A percentile compares a stretch with the other conserved stretches of the same genome.
phyloP scores from a whole-genome alignment of 176 grass and related monocot genomes.

The Zizania latifolia region DNA sequence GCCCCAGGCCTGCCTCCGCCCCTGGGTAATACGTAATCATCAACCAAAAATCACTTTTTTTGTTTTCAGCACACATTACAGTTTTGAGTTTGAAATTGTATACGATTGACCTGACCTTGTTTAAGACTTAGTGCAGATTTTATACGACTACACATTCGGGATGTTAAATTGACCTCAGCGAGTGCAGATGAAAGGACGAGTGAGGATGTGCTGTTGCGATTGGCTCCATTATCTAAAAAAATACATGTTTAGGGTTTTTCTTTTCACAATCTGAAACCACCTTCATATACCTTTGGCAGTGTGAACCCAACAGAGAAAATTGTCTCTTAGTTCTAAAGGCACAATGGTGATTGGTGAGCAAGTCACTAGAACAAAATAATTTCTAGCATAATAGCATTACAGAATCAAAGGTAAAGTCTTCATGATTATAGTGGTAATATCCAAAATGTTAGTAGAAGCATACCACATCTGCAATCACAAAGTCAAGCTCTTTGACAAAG shows the following conservation, averaged over 20 bases:
- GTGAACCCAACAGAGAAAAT: background rate
- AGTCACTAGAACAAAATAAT: background rate
- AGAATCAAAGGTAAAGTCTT: background rate
- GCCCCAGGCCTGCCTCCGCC: too few species aligned
- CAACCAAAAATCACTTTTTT: background rate
- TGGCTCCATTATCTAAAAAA: constrained; percentile 5
- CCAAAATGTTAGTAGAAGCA: constrained; percentile 21
- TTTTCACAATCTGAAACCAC: background rate
- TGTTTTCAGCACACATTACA: background rate
- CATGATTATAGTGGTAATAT: background rate
- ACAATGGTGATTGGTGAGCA: background rate
- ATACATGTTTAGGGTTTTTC: background rate
- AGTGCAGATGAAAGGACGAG: background rate
- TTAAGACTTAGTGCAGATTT: background rate
- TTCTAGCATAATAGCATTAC: background rate
- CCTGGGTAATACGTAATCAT: too few species aligned
- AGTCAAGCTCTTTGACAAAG: constrained; percentile 93
- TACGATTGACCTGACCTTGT: background rate
- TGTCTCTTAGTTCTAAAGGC: background rate
- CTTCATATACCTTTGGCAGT: background rate
- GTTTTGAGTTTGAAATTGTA: background rate
- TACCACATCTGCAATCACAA: constrained; percentile 94
- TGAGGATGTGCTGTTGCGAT: background rate
- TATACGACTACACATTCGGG: too few species aligned
- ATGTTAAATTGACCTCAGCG: background rate